Evolutionary conservation across 1,284 basidiomycete genomes (phyloP).

Genomic region (Malassezia pachydermatis): DNA sequence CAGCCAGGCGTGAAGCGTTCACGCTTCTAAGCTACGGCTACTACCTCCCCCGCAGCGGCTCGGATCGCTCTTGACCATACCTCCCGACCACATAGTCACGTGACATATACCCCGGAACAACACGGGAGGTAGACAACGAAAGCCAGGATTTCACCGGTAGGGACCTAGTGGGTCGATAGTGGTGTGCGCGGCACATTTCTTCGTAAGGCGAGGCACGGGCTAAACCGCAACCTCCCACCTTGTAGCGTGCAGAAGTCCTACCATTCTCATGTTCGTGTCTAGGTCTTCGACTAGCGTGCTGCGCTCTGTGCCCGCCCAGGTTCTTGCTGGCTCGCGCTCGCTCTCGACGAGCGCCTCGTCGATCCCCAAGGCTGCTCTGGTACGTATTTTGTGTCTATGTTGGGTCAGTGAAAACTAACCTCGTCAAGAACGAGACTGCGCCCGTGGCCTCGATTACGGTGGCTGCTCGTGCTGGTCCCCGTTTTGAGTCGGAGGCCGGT

Average conservation of each 20-base stretch:
- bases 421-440: constrained; percentile 13
- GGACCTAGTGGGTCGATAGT: constrained; percentile 9
- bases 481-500: constrained; percentile 15
- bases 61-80: no score
- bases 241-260: constrained; percentile 12
- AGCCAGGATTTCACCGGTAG: background rate
- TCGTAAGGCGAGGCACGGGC: constrained; percentile 11
- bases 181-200: constrained; percentile 11
- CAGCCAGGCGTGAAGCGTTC: constrained; percentile 31
- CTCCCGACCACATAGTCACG: constrained; percentile 15
- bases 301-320: constrained; percentile 16
- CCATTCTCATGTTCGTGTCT: constrained; percentile 12
- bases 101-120: constrained; percentile 15
- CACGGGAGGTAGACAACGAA: constrained; percentile 7
- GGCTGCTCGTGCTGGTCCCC: constrained; percentile 16
- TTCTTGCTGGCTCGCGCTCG: constrained; percentile 10
- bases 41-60: no score
- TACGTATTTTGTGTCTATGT: background rate
- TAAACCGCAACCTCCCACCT: background rate
- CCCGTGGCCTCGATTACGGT: constrained; percentile 17
- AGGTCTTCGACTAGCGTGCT: constrained; percentile 20
- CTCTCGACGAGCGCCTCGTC: constrained; percentile 13
- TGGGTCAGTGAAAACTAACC: background rate
- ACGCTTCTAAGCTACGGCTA: constrained; percentile 24
- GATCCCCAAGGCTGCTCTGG: constrained; percentile 14